Percentiles rank a stretch among this genome's conserved stretches.
Conservation (phyloP, 306 rosid genomes). For the Echinosophora koreensis region DNA sequence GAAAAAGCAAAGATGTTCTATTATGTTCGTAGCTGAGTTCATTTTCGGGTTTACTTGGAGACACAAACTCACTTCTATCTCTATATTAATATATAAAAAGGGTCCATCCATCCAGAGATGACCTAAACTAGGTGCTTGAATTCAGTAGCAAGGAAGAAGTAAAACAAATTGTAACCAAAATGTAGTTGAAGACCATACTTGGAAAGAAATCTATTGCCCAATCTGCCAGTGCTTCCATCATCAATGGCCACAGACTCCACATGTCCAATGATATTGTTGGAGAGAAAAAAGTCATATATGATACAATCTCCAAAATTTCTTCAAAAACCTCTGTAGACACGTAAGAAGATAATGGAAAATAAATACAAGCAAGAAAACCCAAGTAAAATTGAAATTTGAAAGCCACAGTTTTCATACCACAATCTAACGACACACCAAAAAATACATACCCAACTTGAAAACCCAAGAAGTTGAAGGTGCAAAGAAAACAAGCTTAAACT, state of each 20-base stretch:
- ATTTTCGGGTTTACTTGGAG: slow-evolving; percentile 9
- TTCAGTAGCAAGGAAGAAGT: slow-evolving; percentile 17
- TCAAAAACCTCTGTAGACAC: slow-evolving; percentile 94
- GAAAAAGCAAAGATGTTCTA: slow-evolving; percentile 11
- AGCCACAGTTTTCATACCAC: slow-evolving; percentile 14
- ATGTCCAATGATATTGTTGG: slow-evolving; percentile 91
- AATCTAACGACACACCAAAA: neutral
- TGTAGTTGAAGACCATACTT: slow-evolving; percentile 58
- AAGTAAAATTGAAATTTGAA: slow-evolving; percentile 35
- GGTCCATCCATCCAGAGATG: slow-evolving; percentile 13
- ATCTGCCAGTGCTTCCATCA: slow-evolving; percentile 90
- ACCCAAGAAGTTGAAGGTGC: slow-evolving; percentile 11
- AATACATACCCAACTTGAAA: slow-evolving; percentile 5
- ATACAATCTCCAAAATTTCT: slow-evolving; percentile 92
- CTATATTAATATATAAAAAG: neutral
- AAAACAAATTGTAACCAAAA: slow-evolving; percentile 33
- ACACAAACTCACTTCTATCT: slow-evolving; percentile 23
- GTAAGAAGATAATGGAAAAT: slow-evolving; percentile 1
- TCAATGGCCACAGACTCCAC: slow-evolving; percentile 98
- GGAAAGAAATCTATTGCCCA: slow-evolving; percentile 97
- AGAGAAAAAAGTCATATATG: slow-evolving; percentile 93
- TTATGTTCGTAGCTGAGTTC: slow-evolving; percentile 16
- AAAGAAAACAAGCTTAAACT: slow-evolving; percentile 9
- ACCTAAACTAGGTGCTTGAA: slow-evolving; percentile 11
- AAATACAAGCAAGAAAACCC: neutral